Evolutionary conservation across 164 flowering plant species (phyloP), one percentile per base, ranked within the genome.

Genomic region (Paratinospora sagittata): DNA sequence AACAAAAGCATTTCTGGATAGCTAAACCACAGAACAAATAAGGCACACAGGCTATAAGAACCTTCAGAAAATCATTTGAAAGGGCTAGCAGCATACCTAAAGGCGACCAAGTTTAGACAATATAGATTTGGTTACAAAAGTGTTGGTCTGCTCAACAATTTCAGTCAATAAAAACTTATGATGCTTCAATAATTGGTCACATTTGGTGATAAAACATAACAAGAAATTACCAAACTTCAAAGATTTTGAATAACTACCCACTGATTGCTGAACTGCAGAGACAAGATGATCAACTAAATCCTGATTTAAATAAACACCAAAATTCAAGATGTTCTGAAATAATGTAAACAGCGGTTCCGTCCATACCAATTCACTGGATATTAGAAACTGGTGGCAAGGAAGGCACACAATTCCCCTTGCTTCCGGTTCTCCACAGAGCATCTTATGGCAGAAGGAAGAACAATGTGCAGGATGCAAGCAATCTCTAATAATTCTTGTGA

Each of bases 391-490:
- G 72, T 88, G 89, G 82, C 87, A 80, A 23, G 87, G 85, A 74
- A 82, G 88, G 74, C 84, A 85, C 27, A 83, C 58, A 39, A 83
- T 82, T 70, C 66, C 82, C 81, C 60, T 76, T 23, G 27, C 77
- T 23, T 70, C 80, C 21, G 73, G 79, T 63, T 75, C 84, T 65
- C 70, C 77, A 68, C 80, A 78, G 0, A 90, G 82, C 64, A 89
- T 77, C 81, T 83, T 89, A 65, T 87, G 92, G 79, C 88, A 90
- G 72, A 88, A 83, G 58, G 93, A 84, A 27, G 95, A 85, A 72
- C 83, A 89, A 77, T 90, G 98, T 76, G 85, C 89, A 0, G 87
- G 78, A 78, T 88, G 98, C 82, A 89, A 76, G 79, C 90, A 89
- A 70, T 92, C 97, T 70, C 57, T 90, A 23, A 87, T 65, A 19